Evolutionary conservation across 805 yeast species (phyloP), one percentile per base, ranked within the genome.

Genomic region (Debaryomyces castellii): DNA sequence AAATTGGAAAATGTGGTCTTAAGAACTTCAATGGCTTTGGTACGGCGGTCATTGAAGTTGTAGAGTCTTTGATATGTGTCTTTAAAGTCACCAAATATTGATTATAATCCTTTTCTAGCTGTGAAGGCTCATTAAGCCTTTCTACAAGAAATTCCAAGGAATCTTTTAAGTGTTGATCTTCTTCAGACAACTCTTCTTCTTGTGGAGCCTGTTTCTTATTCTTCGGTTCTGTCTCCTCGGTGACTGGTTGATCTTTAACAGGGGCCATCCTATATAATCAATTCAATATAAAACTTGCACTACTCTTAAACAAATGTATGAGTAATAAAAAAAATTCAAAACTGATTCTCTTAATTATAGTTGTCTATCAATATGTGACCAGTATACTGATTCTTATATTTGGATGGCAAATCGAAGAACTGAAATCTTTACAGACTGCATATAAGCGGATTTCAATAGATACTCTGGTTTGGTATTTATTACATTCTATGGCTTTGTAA

Each of bases 41-140:
- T 42, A 94, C 99, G 2, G 99, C 99, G 1, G 99, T 94, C 97
- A 94, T 94, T 7, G 97, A 91, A 32, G 97, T 88, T 2, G 99
- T 94, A 10, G 97, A 87, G 45, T 94, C 95, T 53, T 89, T 82
- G 58, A 94, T 91, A 57, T 81, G 81, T 40, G 76, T 79, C 60
- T 89, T 90, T 64, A 94, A 77, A 43, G 83, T 75, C 35, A 76
- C 75, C 55, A 94, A 75, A n/a, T 89, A 78, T 10, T 81, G 69
- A 28, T 68, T 67, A 60, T 88, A 87, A 17, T 81, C 69, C 16
- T 69, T 63, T n/a, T 50, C 57, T 6, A 56, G 39, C 39, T 73
- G 57, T 48, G 77, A 74, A 2, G 80, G 63, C 51, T 83, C 90
- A 49, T 69, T 69, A 50, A 94, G 72, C 44, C 89, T 79, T 64